A percentile compares a stretch with the other conserved stretches of the same genome.
Evolutionary conservation across 768 basidiomycete genomes (phyloP).

Genomic region (Dacryopinax primogenitus): DNA sequence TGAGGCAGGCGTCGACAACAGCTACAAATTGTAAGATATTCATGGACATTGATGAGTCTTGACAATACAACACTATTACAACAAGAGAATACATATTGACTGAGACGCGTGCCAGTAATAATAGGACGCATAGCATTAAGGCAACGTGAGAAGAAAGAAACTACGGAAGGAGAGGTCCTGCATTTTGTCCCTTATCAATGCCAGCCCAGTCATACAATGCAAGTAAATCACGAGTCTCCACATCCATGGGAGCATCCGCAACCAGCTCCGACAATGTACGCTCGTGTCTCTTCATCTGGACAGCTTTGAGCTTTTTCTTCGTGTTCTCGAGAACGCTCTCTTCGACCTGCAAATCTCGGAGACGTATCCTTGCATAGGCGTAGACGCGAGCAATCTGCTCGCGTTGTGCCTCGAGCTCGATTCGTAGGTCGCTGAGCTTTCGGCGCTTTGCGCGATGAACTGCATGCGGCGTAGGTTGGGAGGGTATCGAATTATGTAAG

Average conservation of each 20-base stretch:
- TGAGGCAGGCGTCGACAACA: constrained; percentile 25
- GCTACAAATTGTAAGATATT: not conserved
- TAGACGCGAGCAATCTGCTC: not conserved
- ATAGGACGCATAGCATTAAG: no score
- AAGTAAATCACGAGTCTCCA: not conserved
- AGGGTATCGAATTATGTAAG: not conserved
- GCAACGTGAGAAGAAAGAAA: not conserved
- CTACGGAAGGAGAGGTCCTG: no score
- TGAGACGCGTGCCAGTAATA: no score
- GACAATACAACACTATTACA: no score
- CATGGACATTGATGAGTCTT: no score
- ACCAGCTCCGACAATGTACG: not conserved
- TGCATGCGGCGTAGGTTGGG: not conserved
- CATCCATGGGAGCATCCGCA: not conserved
- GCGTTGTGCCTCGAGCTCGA: not conserved
- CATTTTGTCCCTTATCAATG: not conserved
- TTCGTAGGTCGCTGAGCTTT: not conserved
- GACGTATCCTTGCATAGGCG: not conserved
- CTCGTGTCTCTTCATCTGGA: not conserved
- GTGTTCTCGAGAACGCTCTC: constrained; percentile 8
- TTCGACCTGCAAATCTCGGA: constrained; percentile 1
- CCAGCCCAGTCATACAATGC: not conserved
- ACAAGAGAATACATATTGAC: no score
- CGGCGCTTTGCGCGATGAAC: not conserved
- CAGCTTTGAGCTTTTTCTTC: not conserved